Evolutionary conservation across 495 filamentous ascomycete species (phyloP), one percentile per base, ranked within the genome.

Genomic region (Penicillium angulare): DNA sequence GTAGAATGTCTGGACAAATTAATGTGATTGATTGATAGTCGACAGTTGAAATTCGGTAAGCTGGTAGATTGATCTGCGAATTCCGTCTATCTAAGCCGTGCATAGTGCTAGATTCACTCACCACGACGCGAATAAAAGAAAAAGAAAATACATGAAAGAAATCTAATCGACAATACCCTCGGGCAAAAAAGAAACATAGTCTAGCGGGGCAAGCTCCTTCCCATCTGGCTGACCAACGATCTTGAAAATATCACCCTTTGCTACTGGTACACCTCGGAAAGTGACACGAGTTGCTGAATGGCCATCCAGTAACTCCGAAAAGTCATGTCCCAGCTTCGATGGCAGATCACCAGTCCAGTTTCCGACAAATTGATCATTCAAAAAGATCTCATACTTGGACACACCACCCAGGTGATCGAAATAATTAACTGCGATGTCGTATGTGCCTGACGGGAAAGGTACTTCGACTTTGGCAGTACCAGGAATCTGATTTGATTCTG

Each of bases 361-460:
- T 1, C 83, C 80, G 13, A 87, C 47, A 12, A 62, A 58, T 16
- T 64, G 58, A 43, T 77, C 66, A 52, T 83, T 82, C 21, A 86
- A 45, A 46, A 64, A 80, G 3, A 83, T 40, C 49, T 75, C 64
- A 61, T 76, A 88, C 41, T 69, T 61, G 10, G 82, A 70, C 38
- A 66, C 65, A 1, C 84, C 85, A 5, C 77, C 75, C 22, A 73
- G 69, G 21, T 82, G 52, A 56, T 89, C 86, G 54, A 77, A 88
- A 60, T 88, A 88, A 46, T 83, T 83, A 7, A 89, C 74, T 0
- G 78, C 83, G 5, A 89, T 21, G 54, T 86, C 77, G 48, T 87
- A 88, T 22, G 55, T 75, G 0, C 85, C 84, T 0, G 71, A 66
- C 2, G 69, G 46, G 45, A 77, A 77, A 3, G 63, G 39, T 10